Base-by-base conservation (phyloP, 1,139 yeast genomes). In the Candida frijolesensis region DNA sequence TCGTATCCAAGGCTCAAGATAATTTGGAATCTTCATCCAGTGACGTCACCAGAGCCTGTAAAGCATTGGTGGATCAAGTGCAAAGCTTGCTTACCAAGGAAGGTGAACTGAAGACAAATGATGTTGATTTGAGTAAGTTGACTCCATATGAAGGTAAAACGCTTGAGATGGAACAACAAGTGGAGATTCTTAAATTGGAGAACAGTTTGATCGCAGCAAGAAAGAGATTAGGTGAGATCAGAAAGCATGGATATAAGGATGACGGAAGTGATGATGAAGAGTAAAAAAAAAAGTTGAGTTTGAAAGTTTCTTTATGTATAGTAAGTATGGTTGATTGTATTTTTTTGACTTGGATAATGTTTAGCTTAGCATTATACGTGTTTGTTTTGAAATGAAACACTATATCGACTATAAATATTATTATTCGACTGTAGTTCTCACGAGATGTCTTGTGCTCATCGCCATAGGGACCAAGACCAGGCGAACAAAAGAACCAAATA, bases 161-260 rank as follows among this genome's bases (percentile, higher is more conserved):
- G 0, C 79, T 84, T 29, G 96, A 92, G 63, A 89, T 90, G 96
- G 96, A 90, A 62, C 97, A 90, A 67, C 97, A 90, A 66, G 96
- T 91, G 12, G 92, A 89, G 65, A 91, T 90, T 44, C 77, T 90
- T 67, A 88, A 89, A 67, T 73, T 90, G 54, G 97, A 90, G 62
- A 89, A 89, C 60, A 81, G 85, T 52, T 74, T 89, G 58, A 72
- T 73, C 47, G 66, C 82, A 11, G 96, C 97, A 0, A 80, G 97
- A 65, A 89, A 87, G 70, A 81, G 89, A 61, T 74, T 90, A 55
- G 96, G 96, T 33, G 96, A 89, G 60, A 90, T 90, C 56, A 78
- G 97, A 67, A 88, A 87, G 68, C 85, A 79, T 51, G 87, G 89
- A 45, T 86, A 86, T 60, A 75, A 76, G 51, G 42, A 38, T 38